phyloP scores from a whole-genome alignment of 2,329 filamentous ascomycete species.

The Massarina eburnea region DNA sequence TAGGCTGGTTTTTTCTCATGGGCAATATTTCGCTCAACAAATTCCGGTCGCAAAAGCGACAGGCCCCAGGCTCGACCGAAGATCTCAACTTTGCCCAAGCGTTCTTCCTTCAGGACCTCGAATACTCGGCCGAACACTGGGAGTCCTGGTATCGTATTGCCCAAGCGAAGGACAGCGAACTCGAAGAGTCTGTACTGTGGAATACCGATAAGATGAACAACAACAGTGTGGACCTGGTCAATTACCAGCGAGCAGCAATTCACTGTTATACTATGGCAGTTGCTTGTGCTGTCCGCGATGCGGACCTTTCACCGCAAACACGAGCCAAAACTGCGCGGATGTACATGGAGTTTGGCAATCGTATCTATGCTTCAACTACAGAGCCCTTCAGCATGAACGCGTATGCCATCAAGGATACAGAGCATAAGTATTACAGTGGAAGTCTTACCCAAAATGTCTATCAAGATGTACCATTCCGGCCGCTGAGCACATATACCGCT shows the following conservation, averaged over 20 bases:
- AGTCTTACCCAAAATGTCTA: slow-evolving; percentile 54
- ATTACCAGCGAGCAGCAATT: slow-evolving; percentile 76
- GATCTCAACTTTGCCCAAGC: slow-evolving; percentile 80
- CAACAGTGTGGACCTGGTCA: slow-evolving; percentile 71
- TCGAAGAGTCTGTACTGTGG: slow-evolving; percentile 87
- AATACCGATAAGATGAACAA: slow-evolving; percentile 90
- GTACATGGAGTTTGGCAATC: slow-evolving; percentile 68
- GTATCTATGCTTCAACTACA: slow-evolving; percentile 68
- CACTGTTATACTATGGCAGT: slow-evolving; percentile 75
- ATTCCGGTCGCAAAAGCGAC: slow-evolving; percentile 76
- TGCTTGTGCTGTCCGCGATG: slow-evolving; percentile 60
- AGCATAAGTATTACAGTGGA: slow-evolving; percentile 62
- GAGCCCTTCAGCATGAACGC: slow-evolving; percentile 69
- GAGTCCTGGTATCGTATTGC: slow-evolving; percentile 88
- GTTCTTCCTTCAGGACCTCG: slow-evolving; percentile 78
- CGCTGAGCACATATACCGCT: slow-evolving; percentile 60
- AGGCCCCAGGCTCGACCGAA: slow-evolving; percentile 77
- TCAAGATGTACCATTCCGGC: slow-evolving; percentile 58
- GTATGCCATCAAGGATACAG: slow-evolving; percentile 61
- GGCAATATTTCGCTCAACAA: slow-evolving; percentile 87
- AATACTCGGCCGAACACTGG: slow-evolving; percentile 81
- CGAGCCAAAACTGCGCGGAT: slow-evolving; percentile 63
- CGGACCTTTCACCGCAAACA: slow-evolving; percentile 57
- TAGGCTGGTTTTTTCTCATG: slow-evolving; percentile 90
- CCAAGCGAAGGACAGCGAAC: slow-evolving; percentile 82